These are phyloP conservation scores for Seminavis robusta DNA, from an alignment of 108 stramenopile genomes.

Conservation along the genomic window DNA sequence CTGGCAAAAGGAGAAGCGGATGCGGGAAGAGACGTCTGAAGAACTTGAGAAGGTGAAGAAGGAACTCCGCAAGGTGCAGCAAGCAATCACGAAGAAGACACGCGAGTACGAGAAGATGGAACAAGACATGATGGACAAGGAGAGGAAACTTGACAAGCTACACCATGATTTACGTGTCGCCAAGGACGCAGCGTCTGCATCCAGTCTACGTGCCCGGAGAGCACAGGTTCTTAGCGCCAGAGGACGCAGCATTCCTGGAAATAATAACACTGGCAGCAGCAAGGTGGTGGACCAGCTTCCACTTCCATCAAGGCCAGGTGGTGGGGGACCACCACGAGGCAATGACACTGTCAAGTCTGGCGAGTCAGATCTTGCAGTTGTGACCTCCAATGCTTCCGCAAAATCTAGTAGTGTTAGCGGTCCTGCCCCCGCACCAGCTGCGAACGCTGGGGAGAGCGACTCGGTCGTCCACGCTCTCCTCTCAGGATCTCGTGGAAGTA, in stretches of 20 bases:
- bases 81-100: slow-evolving; percentile 39
- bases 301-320: no score
- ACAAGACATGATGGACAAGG: slow-evolving; percentile 68
- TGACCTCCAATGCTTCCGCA: background rate
- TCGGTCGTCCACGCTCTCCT: background rate
- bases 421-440: slow-evolving; percentile 9
- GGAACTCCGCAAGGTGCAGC: slow-evolving; percentile 57
- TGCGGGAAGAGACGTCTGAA: slow-evolving; percentile 64
- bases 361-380: no score
- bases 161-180: slow-evolving; percentile 65
- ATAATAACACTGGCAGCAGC: no score
- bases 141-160: slow-evolving; percentile 51
- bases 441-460: slow-evolving; percentile 5
- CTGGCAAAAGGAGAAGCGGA: slow-evolving; percentile 84
- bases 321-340: no score
- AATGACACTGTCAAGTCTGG: no score
- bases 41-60: slow-evolving; percentile 63
- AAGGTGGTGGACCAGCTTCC: no score
- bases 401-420: slow-evolving; percentile 9
- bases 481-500: slow-evolving; percentile 10
- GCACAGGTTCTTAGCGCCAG: slow-evolving; percentile 50
- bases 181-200: slow-evolving; percentile 56
- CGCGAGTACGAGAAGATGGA: slow-evolving; percentile 52
- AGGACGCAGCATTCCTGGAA: no score
- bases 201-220: slow-evolving; percentile 55